phyloP scores from a whole-genome alignment of 768 basidiomycete genomes.

The Russula griseocarnosa region DNA sequence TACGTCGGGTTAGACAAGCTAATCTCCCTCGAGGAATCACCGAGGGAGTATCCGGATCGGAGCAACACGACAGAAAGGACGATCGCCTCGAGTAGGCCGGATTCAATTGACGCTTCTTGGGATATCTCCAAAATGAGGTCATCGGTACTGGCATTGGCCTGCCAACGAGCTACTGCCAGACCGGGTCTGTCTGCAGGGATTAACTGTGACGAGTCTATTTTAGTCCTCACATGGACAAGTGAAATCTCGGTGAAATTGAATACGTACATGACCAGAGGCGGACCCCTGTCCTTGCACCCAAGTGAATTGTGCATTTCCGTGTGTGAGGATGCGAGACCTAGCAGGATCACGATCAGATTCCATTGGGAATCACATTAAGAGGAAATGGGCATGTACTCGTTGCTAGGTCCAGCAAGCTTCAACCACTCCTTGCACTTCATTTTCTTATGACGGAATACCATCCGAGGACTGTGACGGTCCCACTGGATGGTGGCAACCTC shows the following conservation, averaged over 20 bases:
- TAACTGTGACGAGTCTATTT: neutral
- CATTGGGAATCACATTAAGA: neutral
- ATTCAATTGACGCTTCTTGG: neutral
- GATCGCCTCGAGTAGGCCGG: slow-evolving; percentile 9
- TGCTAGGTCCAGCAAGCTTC: neutral
- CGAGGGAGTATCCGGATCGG: slow-evolving; percentile 8
- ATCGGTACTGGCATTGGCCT: neutral
- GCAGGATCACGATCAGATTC: neutral
- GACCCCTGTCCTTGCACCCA: neutral
- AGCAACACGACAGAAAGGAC: slow-evolving; percentile 14
- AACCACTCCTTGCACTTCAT: slow-evolving; percentile 16
- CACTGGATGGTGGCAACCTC: slow-evolving; percentile 16
- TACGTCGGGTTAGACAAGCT: neutral
- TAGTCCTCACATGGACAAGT: neutral
- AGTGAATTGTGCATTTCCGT: slow-evolving; percentile 5
- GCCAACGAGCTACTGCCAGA: slow-evolving; percentile 13
- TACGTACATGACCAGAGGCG: slow-evolving; percentile 8
- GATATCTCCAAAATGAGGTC: slow-evolving; percentile 9
- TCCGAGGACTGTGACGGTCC: slow-evolving; percentile 14
- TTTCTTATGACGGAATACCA: slow-evolving; percentile 13
- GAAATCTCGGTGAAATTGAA: no score
- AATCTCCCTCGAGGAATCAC: neutral
- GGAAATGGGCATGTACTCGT: neutral
- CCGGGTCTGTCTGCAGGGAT: slow-evolving; percentile 13
- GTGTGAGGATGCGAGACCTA: slow-evolving; percentile 13